Evolutionary conservation across 2,329 filamentous ascomycete genomes (phyloP), one percentile per base, ranked within the genome.

Genomic region (Talaromyces sp.): DNA sequence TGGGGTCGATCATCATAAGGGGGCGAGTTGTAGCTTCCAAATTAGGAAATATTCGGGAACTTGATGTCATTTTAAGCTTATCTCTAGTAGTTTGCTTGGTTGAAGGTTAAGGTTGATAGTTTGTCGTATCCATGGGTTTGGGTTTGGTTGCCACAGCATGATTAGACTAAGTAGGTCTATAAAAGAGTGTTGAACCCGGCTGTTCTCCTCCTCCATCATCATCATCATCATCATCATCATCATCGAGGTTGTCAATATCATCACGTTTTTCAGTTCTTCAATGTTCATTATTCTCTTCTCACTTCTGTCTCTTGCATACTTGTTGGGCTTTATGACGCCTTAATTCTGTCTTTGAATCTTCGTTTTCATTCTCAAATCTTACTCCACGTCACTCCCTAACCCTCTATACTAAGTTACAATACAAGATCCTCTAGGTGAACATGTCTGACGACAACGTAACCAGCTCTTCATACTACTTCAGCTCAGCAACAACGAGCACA

Each of bases 391-490:
- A 17, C 28, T 3, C 41, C 3, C n/a, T 28, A 8, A 13, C 33
- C 33, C 5, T 6, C 3, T 5, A 10, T 9, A 19, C 17, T 11
- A n/a, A 33, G 3, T 35, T 25, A n/a, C 40, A 6, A 33, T 28
- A 13, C 11, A 45, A 46, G 3, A 35, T 6, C 5, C 5, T 53
- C 17, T n/a, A 35, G n/a, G 22, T 25, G 3, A 46, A 15, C 5
- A 59, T 59, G 57, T 41, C 57, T 13, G 21, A 35, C 60, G 62
- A 69, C 46, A 65, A 62, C n/a, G 67, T 67, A 55, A 65, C 62
- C 62, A 70, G 66, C 46, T 68, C 67, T n/a, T 68, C 69, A 31
- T 72, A 67, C 61, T 71, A 64, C 62, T 71, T 67, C 61, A 71
- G 63, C 61, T 68, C 69, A 15, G 64, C 67, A 4, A 67, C 61